These are phyloP conservation scores for Podaxis rugospora DNA, from an alignment of 768 basidiomycete species.

Conservation along the genomic window DNA sequence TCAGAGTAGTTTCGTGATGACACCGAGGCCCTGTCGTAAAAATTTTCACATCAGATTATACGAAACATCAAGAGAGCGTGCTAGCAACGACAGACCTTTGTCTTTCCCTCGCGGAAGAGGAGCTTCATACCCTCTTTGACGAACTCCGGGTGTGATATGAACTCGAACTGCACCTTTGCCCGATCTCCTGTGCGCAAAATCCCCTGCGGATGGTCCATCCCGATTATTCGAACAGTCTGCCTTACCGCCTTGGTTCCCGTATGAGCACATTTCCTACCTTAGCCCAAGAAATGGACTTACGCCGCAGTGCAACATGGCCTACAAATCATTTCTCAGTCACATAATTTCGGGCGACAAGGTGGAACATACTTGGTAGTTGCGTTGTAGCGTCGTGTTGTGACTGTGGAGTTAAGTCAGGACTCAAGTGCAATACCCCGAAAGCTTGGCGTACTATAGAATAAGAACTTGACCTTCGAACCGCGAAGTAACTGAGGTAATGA, in stretches of 20 bases:
- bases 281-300: constrained; percentile 33
- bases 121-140: constrained; percentile 92
- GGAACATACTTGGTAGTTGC: constrained; percentile 76
- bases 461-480: constrained; percentile 93
- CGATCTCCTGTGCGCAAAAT: constrained; percentile 92
- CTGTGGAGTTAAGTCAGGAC: constrained; percentile 28
- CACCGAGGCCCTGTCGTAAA: constrained; percentile 60
- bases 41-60: neutral
- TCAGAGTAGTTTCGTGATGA: constrained; percentile 58
- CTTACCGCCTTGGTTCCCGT: constrained; percentile 61
- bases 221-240: constrained; percentile 89
- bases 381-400: constrained; percentile 90
- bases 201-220: constrained; percentile 86
- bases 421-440: neutral
- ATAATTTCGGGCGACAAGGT: neutral
- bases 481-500: constrained; percentile 50
- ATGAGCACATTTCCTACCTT: constrained; percentile 2
- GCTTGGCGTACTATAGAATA: constrained; percentile 72
- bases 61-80: neutral
- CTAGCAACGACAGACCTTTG: constrained; percentile 55
- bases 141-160: constrained; percentile 88
- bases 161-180: constrained; percentile 92
- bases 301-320: constrained; percentile 94
- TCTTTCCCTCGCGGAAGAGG: constrained; percentile 92
- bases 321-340: neutral